These are phyloP conservation scores for Cenococcum geophilum DNA, from an alignment of 495 filamentous ascomycete genomes.

Conservation along the genomic window DNA sequence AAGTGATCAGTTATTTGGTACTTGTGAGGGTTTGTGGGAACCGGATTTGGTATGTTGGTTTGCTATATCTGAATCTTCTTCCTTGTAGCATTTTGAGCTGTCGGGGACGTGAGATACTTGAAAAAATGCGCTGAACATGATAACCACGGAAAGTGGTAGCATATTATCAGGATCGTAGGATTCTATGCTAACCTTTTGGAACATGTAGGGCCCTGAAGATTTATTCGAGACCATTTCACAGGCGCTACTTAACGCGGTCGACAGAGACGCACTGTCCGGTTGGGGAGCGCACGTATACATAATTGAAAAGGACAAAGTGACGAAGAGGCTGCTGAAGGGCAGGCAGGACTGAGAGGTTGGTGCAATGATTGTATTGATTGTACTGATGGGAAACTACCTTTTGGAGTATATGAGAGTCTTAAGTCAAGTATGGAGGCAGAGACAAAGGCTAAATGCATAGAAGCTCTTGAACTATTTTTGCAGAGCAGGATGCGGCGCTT, in stretches of 20 bases:
- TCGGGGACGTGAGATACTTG: no score
- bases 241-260: constrained; percentile 90
- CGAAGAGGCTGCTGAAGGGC: constrained; percentile 95
- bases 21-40: constrained; percentile 97
- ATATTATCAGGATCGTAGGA: no score
- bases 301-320: constrained; percentile 99
- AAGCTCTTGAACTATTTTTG: background rate
- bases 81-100: background rate
- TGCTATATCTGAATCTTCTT: background rate
- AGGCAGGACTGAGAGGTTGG: constrained; percentile 51
- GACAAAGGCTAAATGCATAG: no score
- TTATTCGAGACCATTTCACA: constrained; percentile 98
- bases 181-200: background rate
- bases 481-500: background rate
- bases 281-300: constrained; percentile 99
- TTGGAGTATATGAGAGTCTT: no score
- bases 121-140: no score
- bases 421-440: no score
- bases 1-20: constrained; percentile 95
- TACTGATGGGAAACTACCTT: background rate
- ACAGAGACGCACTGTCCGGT: constrained; percentile 90
- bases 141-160: no score
- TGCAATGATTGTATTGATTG: background rate
- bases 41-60: constrained; percentile 70
- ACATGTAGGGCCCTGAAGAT: constrained; percentile 70